Base-by-base conservation (phyloP, 2,329 filamentous ascomycete species). In the Endoconidiophora laricicola region DNA sequence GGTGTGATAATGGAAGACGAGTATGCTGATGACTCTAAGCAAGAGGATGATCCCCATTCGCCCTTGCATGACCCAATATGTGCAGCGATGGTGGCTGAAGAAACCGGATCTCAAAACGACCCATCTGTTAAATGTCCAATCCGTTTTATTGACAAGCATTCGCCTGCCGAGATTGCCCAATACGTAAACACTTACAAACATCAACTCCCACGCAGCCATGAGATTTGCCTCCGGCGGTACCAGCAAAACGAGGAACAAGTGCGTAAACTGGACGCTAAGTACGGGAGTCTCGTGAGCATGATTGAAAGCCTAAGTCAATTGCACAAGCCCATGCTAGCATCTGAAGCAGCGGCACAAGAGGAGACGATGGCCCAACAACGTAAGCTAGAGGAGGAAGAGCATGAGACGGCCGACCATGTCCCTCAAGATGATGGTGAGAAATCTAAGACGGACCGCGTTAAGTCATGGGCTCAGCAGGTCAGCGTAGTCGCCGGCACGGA, bases 141-240 rank as follows among this genome's bases (percentile, higher is more conserved):
- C 54, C 83, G 90, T 44, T 95, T 83, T 66, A 71, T 95, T 60
- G 83, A 95, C 63, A 82, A 94, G 62, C 88, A 94, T 61, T 87
- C 86, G 2, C 86, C 90, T 2, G 86, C 94, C 66, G 88, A 95
- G 61, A 81, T 96, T 54, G 90, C 90, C 12, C 78, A 83, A 59
- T 96, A 94, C 63, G 86, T 96, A 60, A 86, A 95, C 63, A 87
- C 81, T 48, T 88, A 95, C 68, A 95, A 95, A 63, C 88, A 96
- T 65, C 84, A 94, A 63, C 76, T 96, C 49, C 90, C 90, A 7
- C 78, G 90, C 58, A 95, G 87, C 62, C 90, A 96, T 65, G 86
- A 93, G 61, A 77, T 95, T 42, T 96, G 90, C 63, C 79, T 96
- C 54, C 81, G 84, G 60, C 78, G 88, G 52, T 94, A 94, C 61